Conservation (phyloP, 345 rosid genomes). For the Ceriops zippeliana region DNA sequence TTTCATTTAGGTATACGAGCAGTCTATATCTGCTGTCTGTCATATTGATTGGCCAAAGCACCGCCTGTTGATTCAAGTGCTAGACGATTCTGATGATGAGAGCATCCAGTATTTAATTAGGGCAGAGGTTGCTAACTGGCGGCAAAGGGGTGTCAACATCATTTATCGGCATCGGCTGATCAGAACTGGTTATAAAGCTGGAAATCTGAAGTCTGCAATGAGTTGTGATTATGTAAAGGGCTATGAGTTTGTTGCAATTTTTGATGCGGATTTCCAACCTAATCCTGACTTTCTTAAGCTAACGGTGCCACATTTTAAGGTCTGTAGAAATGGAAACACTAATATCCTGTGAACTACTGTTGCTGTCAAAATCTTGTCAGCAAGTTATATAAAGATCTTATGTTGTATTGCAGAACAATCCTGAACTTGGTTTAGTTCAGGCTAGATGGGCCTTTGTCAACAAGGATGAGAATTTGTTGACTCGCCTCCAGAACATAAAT, state of each 20-base stretch:
- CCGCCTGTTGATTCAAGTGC: conserved; percentile 63
- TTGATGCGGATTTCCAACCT: conserved; percentile 85
- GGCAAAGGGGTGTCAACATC: conserved; percentile 64
- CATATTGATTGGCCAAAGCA: conserved; percentile 88
- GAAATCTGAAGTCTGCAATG: conserved; percentile 88
- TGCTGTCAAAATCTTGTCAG: background rate
- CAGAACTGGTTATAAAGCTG: conserved; percentile 87
- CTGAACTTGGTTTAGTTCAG: conserved; percentile 71
- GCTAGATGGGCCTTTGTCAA: conserved; percentile 83
- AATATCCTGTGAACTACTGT: background rate
- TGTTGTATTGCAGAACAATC: conserved; percentile 47
- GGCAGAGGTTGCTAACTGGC: conserved; percentile 65
- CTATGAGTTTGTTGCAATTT: conserved; percentile 79
- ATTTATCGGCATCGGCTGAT: conserved; percentile 64
- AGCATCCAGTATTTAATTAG: conserved; percentile 61
- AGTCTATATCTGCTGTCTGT: conserved; percentile 80
- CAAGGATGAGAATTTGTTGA: conserved; percentile 78
- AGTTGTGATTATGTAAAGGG: conserved; percentile 67
- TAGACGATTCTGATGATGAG: conserved; percentile 71
- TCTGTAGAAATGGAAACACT: conserved; percentile 17
- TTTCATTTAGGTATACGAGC: conserved; percentile 61
- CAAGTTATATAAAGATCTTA: conserved; percentile 3
- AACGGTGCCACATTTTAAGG: conserved; percentile 84
- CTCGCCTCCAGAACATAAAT: conserved; percentile 83
- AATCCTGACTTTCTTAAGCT: conserved; percentile 63